Evolutionary conservation across 176 grass and related monocot genomes (phyloP).

Genomic region (Aegilops speltoides): DNA sequence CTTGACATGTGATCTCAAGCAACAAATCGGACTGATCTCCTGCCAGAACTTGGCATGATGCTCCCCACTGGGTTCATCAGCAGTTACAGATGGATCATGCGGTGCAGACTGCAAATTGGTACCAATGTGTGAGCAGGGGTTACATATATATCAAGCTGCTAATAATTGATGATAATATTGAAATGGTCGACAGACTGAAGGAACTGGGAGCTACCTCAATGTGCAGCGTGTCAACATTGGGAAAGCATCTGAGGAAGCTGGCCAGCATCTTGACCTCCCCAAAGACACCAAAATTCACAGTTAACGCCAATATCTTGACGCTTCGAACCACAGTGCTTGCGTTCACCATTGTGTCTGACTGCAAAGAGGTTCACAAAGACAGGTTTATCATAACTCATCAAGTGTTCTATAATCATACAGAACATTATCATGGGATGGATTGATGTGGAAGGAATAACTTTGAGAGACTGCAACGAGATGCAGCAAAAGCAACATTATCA

Average conservation of each 20-base stretch:
- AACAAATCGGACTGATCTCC: not conserved
- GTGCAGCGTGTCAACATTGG: slow-evolving; percentile 20
- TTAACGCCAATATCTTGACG: slow-evolving; percentile 5
- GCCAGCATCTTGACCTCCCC: not conserved
- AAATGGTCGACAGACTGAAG: not conserved
- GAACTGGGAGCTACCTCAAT: not conserved
- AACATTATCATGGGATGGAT: not conserved
- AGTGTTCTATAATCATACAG: not conserved
- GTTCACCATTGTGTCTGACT: slow-evolving; percentile 2
- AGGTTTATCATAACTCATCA: not conserved
- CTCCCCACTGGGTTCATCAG: not conserved
- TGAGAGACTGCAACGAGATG: not conserved
- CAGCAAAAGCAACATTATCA: not conserved
- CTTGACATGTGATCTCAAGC: slow-evolving; percentile 6
- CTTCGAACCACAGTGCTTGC: not conserved
- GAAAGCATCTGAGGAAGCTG: slow-evolving; percentile 36
- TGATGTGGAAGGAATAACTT: not conserved
- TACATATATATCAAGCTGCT: not conserved
- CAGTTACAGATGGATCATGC: not conserved
- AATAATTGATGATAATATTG: not conserved
- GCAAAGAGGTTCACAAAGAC: not conserved
- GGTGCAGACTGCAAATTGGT: slow-evolving; percentile 19
- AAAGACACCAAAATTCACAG: slow-evolving; percentile 6
- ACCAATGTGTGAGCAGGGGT: not conserved
- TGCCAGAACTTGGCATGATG: not conserved